Evolutionary conservation across 1,284 basidiomycete genomes (phyloP).

Genomic region (Leccinum insolens): DNA sequence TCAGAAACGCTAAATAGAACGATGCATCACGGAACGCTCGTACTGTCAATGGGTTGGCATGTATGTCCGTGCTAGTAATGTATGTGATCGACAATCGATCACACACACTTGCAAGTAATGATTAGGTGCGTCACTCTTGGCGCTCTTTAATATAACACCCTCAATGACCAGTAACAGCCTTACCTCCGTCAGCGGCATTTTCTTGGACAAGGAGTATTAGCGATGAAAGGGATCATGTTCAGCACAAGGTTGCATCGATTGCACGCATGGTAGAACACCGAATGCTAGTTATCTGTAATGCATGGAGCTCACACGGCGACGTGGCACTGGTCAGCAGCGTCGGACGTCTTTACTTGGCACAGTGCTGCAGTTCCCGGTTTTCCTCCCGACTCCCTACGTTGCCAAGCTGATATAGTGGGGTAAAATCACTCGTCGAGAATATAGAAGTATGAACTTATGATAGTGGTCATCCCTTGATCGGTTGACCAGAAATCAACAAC

Average conservation of each 20-base stretch:
- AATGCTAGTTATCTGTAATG: neutral
- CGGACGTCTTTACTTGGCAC: neutral
- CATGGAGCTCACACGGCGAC: neutral
- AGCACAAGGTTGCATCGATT: neutral
- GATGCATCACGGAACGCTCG: too few relatives aligned
- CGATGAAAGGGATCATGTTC: neutral
- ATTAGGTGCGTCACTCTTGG: too few relatives aligned
- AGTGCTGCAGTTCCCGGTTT: neutral
- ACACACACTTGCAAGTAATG: too few relatives aligned
- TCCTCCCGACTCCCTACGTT: neutral
- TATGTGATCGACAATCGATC: too few relatives aligned
- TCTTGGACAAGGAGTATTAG: too few relatives aligned
- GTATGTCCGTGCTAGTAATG: too few relatives aligned
- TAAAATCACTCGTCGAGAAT: neutral
- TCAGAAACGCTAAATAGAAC: too few relatives aligned
- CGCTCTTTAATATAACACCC: too few relatives aligned
- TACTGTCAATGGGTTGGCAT: too few relatives aligned
- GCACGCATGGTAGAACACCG: neutral
- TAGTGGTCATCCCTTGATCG: neutral
- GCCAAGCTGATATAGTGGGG: neutral
- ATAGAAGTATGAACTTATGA: slow-evolving; percentile 6
- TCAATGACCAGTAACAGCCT: too few relatives aligned
- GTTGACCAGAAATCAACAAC: neutral
- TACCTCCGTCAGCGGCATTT: too few relatives aligned
- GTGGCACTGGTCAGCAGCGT: neutral